phyloP scores from a whole-genome alignment of 1,284 basidiomycete genomes.

The Fistulinella cinereoalba region DNA sequence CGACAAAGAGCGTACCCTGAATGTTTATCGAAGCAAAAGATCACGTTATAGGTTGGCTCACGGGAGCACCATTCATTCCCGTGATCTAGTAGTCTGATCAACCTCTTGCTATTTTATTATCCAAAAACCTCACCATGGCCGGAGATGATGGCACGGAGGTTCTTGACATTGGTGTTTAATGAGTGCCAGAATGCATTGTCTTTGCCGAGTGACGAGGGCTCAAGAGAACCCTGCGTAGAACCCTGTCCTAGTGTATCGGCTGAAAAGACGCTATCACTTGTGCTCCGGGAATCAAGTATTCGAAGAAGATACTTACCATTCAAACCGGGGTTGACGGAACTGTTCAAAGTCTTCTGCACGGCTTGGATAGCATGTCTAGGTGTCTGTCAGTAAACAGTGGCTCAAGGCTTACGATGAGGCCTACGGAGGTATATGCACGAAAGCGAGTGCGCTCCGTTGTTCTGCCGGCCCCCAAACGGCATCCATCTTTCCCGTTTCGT shows the following conservation, averaged over 20 bases:
- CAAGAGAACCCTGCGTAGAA: conserved; percentile 53
- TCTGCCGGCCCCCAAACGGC: conserved; percentile 54
- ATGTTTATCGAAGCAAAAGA: conserved; percentile 73
- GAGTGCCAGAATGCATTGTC: conserved; percentile 63
- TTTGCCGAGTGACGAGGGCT: conserved; percentile 38
- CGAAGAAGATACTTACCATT: conserved; percentile 44
- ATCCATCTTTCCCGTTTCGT: conserved; percentile 46
- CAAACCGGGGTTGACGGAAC: conserved; percentile 53
- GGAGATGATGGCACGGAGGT: conserved; percentile 61
- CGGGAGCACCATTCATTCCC: conserved; percentile 72
- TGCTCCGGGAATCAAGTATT: too few species aligned
- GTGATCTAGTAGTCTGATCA: conserved; percentile 49
- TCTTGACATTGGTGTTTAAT: conserved; percentile 56
- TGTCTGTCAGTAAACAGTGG: conserved; percentile 1
- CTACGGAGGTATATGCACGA: conserved; percentile 69
- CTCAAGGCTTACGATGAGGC: conserved; percentile 12
- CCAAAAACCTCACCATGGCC: conserved; percentile 50
- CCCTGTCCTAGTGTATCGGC: conserved; percentile 55
- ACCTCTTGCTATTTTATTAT: not conserved
- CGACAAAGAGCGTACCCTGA: conserved; percentile 48
- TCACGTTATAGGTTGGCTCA: conserved; percentile 55
- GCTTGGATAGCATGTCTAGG: conserved; percentile 52
- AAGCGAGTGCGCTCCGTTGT: conserved; percentile 54
- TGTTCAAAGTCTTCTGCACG: conserved; percentile 49
- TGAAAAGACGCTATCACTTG: conserved; percentile 22